These are phyloP conservation scores for Podospora sp. DNA, from an alignment of 495 filamentous ascomycete species.

Conservation along the genomic window DNA sequence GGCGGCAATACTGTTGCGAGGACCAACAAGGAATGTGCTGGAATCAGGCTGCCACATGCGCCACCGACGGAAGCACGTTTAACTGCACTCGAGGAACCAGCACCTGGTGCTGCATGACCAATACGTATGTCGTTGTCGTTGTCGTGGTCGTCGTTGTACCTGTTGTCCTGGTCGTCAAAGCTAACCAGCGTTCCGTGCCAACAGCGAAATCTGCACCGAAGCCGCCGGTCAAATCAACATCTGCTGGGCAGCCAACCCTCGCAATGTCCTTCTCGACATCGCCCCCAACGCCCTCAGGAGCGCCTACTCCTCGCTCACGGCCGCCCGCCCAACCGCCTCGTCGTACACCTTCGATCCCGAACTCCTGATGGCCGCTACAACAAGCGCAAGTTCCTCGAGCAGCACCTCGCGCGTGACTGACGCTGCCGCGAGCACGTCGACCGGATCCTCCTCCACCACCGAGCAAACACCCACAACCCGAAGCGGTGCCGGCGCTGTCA, in stretches of 20 bases:
- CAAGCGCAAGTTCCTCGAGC: neutral
- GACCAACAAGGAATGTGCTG: neutral
- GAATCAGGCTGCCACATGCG: neutral
- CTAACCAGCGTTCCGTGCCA: neutral
- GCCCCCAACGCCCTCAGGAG: neutral
- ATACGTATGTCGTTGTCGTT: neutral
- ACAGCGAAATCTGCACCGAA: neutral
- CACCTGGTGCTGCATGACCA: neutral
- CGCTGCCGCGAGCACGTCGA: neutral
- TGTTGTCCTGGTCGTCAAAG: neutral
- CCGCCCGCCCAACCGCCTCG: neutral
- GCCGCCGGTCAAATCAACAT: neutral
- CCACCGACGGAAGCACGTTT: neutral
- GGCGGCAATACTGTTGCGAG: neutral
- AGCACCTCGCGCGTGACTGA: neutral
- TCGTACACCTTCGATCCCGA: neutral
- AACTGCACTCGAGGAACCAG: neutral
- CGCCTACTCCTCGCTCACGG: neutral
- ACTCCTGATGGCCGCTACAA: neutral
- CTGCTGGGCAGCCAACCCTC: neutral
- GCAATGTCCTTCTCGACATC: neutral
- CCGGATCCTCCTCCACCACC: neutral
- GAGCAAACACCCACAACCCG: neutral
- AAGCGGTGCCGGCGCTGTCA: neutral
- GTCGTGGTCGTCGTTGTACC: neutral